Base-by-base conservation (phyloP, 2,329 filamentous ascomycete genomes). In the Clarireedia monteithiana region DNA sequence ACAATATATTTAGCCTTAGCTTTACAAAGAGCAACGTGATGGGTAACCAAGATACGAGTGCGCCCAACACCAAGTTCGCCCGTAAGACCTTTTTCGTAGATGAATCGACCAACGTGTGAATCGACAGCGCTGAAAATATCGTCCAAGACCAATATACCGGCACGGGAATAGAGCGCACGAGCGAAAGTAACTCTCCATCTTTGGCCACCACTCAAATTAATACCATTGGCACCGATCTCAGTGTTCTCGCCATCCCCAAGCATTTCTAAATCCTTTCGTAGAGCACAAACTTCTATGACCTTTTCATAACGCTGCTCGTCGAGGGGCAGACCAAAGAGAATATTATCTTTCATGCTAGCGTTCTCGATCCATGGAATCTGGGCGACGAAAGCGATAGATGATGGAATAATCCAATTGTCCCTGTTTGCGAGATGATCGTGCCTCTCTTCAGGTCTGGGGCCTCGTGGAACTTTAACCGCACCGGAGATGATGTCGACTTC, bases 361-460 rank as follows among this genome's bases (percentile, higher is more conserved):
- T 91, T 92, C 66, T 92, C 88, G 49, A 94, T 88, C 89, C 88
- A 94, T 0, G 89, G 88, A 6, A 87, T 89, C 66, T 91, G 63
- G 1, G 85, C 82, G 36, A 91, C 86, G 63, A 85, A 92, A 0
- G 88, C 88, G 48, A 91, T 78, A 1, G 85, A 80, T 2, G 79
- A 78, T 6, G 84, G 78, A 15, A 90, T 77, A 46, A 87, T 83
- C 88, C 88, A 91, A 61, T 88, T 75, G 3, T 70, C 70, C 48
- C 65, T 72, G 14, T 72, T 85, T 2, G 86, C 87, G 59, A 83
- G 79, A 52, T 72, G 68, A 62, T 89, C 85, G 59, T 80, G 78
- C 39, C 85, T 77, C 27, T 86, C 77, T 4, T 73, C 66, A 0
- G 79, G 70, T 0, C 74, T 61, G 0, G 79, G 78, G 0, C 80